A percentile compares a stretch with the other conserved stretches of the same genome.
phyloP scores from a whole-genome alignment of 495 filamentous ascomycete species.

The Penicillium bovifimosum region DNA sequence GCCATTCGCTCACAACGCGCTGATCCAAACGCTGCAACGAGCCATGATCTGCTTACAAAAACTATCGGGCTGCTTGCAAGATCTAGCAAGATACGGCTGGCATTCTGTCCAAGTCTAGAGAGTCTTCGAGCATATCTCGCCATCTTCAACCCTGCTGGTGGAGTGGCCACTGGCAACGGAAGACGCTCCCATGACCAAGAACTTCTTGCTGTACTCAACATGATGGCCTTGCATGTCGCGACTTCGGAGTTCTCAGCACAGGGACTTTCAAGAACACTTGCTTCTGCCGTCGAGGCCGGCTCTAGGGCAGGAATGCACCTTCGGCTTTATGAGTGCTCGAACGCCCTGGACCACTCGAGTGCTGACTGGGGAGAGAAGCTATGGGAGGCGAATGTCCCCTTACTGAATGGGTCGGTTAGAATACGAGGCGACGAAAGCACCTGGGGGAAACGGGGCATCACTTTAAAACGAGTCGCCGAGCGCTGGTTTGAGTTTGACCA shows the following conservation, averaged over 20 bases:
- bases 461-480: conserved; percentile 55
- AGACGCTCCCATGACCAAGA: conserved; percentile 1
- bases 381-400: conserved; percentile 53
- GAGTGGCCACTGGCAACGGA: not conserved
- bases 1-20: conserved; percentile 19
- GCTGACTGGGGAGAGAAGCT: conserved; percentile 31
- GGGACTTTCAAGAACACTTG: conserved; percentile 65
- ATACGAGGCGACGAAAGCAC: conserved; percentile 48
- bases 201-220: conserved; percentile 59
- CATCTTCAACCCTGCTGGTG: conserved; percentile 32
- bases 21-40: conserved; percentile 5
- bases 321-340: conserved; percentile 38
- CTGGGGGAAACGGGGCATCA: conserved; percentile 64
- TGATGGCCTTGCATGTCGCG: conserved; percentile 60
- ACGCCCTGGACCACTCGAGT: conserved; percentile 26
- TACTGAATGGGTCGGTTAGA: conserved; percentile 57
- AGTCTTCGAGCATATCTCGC: conserved; percentile 72
- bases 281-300: conserved; percentile 62
- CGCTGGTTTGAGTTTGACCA: conserved; percentile 67
- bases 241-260: conserved; percentile 82
- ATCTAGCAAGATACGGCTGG: conserved; percentile 59
- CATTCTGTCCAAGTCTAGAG: conserved; percentile 69
- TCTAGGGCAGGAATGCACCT: conserved; percentile 27
- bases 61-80: conserved; percentile 63
- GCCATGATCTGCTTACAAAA: conserved; percentile 49